These are phyloP conservation scores for Yamadazyma trypodendri DNA, from an alignment of 1,139 yeast genomes.

Conservation along the genomic window DNA sequence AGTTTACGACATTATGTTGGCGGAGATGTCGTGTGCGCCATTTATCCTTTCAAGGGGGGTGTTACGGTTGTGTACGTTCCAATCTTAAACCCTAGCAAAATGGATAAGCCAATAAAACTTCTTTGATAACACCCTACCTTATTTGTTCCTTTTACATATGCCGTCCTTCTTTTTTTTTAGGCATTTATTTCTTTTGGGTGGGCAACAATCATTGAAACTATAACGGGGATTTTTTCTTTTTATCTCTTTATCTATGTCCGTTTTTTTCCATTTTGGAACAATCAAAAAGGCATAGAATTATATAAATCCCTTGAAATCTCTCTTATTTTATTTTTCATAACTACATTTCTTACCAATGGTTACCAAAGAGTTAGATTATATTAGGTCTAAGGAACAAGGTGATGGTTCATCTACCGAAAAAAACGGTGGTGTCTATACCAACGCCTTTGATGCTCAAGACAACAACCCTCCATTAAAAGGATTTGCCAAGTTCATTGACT, in stretches of 20 bases:
- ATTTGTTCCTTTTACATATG: neutral
- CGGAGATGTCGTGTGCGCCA: too few species aligned
- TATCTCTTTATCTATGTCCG: neutral
- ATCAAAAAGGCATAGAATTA: neutral
- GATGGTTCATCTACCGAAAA: constrained; percentile 37
- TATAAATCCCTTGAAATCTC: constrained; percentile 1
- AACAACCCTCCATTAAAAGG: constrained; percentile 27
- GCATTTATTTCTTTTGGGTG: neutral
- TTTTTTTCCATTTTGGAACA: neutral
- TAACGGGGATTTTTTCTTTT: constrained; percentile 3
- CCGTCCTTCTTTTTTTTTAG: neutral
- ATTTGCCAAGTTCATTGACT: constrained; percentile 48
- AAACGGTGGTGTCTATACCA: constrained; percentile 42
- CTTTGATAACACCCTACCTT: constrained; percentile 3
- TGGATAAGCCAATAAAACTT: constrained; percentile 1
- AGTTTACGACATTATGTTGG: too few species aligned
- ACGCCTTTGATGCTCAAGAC: constrained; percentile 39
- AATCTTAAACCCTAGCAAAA: neutral
- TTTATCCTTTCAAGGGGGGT: too few species aligned
- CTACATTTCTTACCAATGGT: constrained; percentile 26
- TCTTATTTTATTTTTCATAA: neutral
- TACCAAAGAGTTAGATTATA: constrained; percentile 43
- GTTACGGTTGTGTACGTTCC: too few species aligned
- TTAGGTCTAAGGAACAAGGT: constrained; percentile 39
- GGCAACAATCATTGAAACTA: neutral